phyloP scores from a whole-genome alignment of 1,284 basidiomycete species.

The Papiliotrema laurentii region DNA sequence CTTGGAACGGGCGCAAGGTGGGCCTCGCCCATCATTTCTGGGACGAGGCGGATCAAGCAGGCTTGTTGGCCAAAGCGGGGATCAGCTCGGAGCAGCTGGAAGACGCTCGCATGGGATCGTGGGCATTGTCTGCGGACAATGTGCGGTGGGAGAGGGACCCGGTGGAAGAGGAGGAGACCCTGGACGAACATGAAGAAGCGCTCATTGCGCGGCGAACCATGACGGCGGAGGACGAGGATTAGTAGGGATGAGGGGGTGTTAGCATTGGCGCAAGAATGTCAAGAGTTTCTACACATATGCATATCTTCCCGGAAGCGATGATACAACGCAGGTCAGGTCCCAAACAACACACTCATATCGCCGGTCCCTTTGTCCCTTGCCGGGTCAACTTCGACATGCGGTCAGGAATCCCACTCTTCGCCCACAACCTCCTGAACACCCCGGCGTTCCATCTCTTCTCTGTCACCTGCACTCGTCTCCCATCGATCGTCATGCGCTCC shows the following conservation, averaged over 20 bases:
- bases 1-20: not conserved
- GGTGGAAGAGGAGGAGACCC: not conserved
- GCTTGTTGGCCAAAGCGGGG: not conserved
- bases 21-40: too few relatives aligned
- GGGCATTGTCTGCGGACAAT: too few relatives aligned
- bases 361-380: not conserved
- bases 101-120: too few relatives aligned
- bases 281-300: not conserved
- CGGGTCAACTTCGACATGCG: not conserved
- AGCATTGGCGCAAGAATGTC: not conserved
- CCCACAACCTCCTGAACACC: constrained; percentile 6
- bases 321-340: not conserved
- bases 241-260: not conserved
- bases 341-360: not conserved
- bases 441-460: constrained; percentile 13
- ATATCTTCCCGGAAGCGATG: not conserved
- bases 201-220: not conserved
- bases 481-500: constrained; percentile 10
- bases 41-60: not conserved
- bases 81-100: too few relatives aligned
- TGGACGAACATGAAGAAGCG: not conserved
- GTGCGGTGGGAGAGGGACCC: not conserved
- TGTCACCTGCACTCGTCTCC: constrained; percentile 1
- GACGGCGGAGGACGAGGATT: not conserved
- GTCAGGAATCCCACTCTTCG: not conserved